Percentiles rank a stretch among this genome's conserved stretches.
These are phyloP conservation scores for Pythium rishiriense DNA, from an alignment of 352 stramenopile species.

Conservation along the genomic window DNA sequence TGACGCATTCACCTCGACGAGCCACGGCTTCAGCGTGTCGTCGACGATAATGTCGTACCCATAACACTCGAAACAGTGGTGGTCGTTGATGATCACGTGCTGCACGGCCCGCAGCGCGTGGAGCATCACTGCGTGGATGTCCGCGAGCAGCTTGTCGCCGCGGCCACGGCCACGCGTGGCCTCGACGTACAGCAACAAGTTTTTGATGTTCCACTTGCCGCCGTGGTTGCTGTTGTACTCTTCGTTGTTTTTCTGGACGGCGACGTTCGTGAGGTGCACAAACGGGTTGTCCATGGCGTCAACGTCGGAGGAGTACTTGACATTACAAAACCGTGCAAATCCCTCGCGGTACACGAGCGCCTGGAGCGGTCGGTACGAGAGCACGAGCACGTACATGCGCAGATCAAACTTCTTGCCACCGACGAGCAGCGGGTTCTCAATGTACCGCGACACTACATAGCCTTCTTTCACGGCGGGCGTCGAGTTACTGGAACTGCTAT, in stretches of 20 bases:
- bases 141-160: conserved; percentile 58
- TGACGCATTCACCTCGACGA: conserved; percentile 89
- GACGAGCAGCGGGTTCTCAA: conserved; percentile 88
- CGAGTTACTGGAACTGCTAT: conserved; percentile 28
- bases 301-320: conserved; percentile 82
- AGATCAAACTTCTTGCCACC: conserved; percentile 95
- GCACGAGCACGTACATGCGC: conserved; percentile 91
- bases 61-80: conserved; percentile 95
- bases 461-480: conserved; percentile 72
- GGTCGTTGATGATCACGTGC: conserved; percentile 92
- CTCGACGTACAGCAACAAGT: conserved; percentile 86
- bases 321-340: conserved; percentile 93
- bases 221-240: conserved; percentile 91
- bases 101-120: conserved; percentile 88
- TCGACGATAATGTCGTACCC: conserved; percentile 95
- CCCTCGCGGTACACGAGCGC: conserved; percentile 82
- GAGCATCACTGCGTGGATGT: conserved; percentile 84
- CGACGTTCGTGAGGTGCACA: conserved; percentile 89
- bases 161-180: conserved; percentile 52
- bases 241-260: conserved; percentile 90
- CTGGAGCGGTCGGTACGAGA: conserved; percentile 86
- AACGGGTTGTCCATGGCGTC: conserved; percentile 92
- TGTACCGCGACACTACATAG: conserved; percentile 90
- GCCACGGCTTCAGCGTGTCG: conserved; percentile 90
- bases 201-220: conserved; percentile 90